Percentiles rank a stretch among this genome's conserved stretches.
Conservation (phyloP, 352 stramenopile species). For the Blastocystis sp. region DNA sequence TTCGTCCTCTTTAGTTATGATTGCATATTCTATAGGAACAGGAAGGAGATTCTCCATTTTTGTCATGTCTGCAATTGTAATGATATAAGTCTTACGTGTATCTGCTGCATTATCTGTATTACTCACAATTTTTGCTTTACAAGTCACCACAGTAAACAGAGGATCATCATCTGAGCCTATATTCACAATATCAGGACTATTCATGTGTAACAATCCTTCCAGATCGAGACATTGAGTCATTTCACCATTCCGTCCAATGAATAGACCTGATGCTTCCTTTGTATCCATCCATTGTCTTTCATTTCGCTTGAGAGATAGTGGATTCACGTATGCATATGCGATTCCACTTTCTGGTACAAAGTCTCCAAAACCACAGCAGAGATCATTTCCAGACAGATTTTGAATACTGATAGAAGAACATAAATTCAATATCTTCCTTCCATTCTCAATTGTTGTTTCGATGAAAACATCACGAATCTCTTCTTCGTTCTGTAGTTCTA, state of each 20-base stretch:
- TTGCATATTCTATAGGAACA: background rate
- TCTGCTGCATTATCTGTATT: background rate
- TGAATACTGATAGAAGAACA: background rate
- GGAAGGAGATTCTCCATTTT: conserved; percentile 36
- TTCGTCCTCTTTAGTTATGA: background rate
- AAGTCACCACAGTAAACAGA: background rate
- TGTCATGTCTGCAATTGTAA: conserved; percentile 7
- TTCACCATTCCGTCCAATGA: background rate
- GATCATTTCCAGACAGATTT: background rate
- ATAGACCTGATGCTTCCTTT: background rate
- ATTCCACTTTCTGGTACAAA: background rate
- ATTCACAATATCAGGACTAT: background rate
- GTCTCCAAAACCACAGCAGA: background rate
- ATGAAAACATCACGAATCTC: background rate
- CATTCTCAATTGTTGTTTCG: background rate
- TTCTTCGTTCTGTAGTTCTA: background rate
- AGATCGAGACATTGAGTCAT: background rate
- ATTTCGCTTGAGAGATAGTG: background rate
- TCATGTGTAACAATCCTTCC: background rate
- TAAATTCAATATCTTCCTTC: conserved; percentile 40
- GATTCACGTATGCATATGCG: background rate
- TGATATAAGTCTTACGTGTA: background rate
- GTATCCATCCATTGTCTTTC: background rate
- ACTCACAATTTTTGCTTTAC: background rate
- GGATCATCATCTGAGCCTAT: background rate